Base-by-base conservation (phyloP, 2,329 filamentous ascomycete genomes). In the Atkinsonella texensis region DNA sequence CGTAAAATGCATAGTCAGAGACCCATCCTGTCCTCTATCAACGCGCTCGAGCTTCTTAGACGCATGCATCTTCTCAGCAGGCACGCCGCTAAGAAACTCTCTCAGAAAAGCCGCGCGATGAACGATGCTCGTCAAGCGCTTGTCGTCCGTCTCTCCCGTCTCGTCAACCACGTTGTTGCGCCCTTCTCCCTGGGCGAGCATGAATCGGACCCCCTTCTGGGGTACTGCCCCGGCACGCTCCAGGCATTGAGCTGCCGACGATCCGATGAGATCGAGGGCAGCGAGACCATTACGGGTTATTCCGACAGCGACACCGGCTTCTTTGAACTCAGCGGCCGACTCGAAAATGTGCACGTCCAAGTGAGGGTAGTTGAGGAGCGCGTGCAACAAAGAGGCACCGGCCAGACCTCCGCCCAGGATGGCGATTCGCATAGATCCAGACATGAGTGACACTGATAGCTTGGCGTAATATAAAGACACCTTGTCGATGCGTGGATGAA, bases 271-370 rank as follows among this genome's bases (percentile, higher is more conserved):
- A 8, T 54, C 44, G 4, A 62, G 48, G 2, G 58, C 58, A 17
- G 28, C 11, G 23, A 56, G 54, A 1, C 53, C 53, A 28, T 59
- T 53, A 5, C 23, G 20, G 0, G 55, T 18, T 2, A 62, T 39
- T 11, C 57, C 58, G n/a, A 62, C 50, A 11, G 57, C 56, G 23
- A 58, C 59, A 18, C 60, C 59, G 2, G 56, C 55, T 39, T 62
- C 58, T 1, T 56, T 56, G 42, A 58, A 60, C 12, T 56, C 46
- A 33, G 59, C 52, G 13, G 53, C 55, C 8, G 60, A 54, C 43
- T 62, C 57, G 46, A 57, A 63, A 20, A 61, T 46, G 13, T 58
- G 53, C 0, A 61, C 52, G 13, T 60, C 52, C 11, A 62, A 48
- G 42, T 56, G 56, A 3, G 54, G 23, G 23, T 35, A 28, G 4